Evolutionary conservation across 176 grass and related monocot genomes (phyloP).

Genomic region (maize (Zea mays)): DNA sequence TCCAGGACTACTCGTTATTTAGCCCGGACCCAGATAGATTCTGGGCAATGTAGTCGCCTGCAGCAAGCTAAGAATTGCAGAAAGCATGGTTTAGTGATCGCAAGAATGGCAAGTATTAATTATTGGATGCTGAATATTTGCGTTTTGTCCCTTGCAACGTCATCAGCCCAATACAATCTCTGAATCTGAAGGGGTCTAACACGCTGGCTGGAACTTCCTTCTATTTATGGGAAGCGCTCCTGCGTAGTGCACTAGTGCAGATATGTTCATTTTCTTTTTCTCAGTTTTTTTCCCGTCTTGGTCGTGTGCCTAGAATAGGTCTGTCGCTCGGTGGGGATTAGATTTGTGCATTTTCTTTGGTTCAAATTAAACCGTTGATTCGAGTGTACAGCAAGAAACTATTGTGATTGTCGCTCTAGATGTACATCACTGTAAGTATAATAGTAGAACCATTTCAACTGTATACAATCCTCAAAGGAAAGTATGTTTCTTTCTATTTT

Average conservation of each 20-base stretch:
- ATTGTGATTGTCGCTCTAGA: not conserved
- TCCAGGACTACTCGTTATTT: conserved; percentile 76
- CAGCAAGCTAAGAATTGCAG: not conserved
- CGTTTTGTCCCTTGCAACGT: not conserved
- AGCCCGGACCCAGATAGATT: conserved; percentile 85
- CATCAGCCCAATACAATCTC: not conserved
- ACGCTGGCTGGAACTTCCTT: conserved; percentile 25
- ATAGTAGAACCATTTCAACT: conserved; percentile 18
- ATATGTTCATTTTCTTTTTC: conserved; percentile 18
- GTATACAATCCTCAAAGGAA: not conserved
- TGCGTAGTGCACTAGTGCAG: not conserved
- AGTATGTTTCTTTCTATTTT: not conserved
- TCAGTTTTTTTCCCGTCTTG: not conserved
- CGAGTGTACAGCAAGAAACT: conserved; percentile 35
- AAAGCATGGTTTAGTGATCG: conserved; percentile 12
- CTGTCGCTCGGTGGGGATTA: not conserved
- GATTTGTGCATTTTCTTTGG: conserved; percentile 19
- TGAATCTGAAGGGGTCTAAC: not conserved
- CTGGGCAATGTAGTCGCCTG: conserved; percentile 62
- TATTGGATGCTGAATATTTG: not conserved
- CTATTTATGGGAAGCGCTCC: conserved; percentile 35
- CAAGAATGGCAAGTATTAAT: not conserved
- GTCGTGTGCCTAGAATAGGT: conserved; percentile 9
- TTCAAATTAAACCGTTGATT: conserved; percentile 3
- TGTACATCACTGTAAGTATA: conserved; percentile 65